Conservation (phyloP, 805 yeast species). For the Cephaloascus albidus region DNA sequence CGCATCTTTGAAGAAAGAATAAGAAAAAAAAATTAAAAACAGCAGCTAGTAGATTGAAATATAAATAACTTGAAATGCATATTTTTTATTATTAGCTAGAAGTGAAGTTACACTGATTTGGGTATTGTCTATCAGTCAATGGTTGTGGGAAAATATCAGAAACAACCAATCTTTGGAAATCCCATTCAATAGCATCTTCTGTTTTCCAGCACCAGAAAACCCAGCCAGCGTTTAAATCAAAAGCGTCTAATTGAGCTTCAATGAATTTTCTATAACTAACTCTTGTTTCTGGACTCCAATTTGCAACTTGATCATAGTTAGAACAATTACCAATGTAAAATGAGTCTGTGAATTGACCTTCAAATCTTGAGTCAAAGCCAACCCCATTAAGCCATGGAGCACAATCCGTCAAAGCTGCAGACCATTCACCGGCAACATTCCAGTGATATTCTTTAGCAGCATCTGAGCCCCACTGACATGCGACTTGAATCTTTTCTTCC, state of each 20-base stretch:
- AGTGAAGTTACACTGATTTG: slow-evolving; percentile 48
- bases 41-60: no score
- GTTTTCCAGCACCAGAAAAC: slow-evolving; percentile 93
- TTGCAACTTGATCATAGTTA: slow-evolving; percentile 11
- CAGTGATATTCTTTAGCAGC: slow-evolving; percentile 51
- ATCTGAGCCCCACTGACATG: slow-evolving; percentile 19
- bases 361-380: slow-evolving; percentile 73
- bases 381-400: slow-evolving; percentile 85
- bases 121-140: slow-evolving; percentile 53
- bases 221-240: slow-evolving; percentile 75
- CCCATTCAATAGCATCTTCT: slow-evolving; percentile 82
- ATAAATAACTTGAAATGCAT: background rate
- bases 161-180: slow-evolving; percentile 48
- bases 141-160: slow-evolving; percentile 77
- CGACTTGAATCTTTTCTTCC: slow-evolving; percentile 47
- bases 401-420: slow-evolving; percentile 90
- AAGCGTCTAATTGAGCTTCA: slow-evolving; percentile 89
- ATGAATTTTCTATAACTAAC: slow-evolving; percentile 55
- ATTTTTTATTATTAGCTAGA: background rate
- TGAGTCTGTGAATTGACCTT: slow-evolving; percentile 41
- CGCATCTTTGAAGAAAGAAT: no score
- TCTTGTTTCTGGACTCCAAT: slow-evolving; percentile 56
- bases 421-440: slow-evolving; percentile 81
- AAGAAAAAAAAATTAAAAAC: no score
- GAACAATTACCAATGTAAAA: slow-evolving; percentile 54